Evolutionary conservation across 257 asterid species (phyloP).

Genomic region (Jacaranda copaia): DNA sequence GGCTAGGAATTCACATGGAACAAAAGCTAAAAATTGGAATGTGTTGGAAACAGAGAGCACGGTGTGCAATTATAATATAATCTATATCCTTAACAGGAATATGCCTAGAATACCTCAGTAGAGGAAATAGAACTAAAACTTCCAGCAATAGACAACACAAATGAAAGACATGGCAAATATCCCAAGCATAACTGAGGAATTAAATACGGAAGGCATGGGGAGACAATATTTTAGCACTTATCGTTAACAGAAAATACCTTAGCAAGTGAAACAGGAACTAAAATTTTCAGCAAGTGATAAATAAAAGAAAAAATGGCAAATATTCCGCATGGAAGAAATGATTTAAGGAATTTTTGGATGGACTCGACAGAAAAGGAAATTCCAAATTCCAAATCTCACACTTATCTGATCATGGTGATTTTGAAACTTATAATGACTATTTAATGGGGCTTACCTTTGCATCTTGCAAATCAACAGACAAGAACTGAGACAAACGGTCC

Average conservation of each 20-base stretch:
- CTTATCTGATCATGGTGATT: conserved; percentile 12
- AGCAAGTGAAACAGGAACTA: background rate
- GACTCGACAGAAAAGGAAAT: conserved; percentile 2
- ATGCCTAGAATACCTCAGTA: background rate
- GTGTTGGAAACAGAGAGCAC: background rate
- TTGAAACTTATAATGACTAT: conserved; percentile 25
- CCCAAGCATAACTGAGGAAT: background rate
- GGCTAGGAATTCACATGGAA: background rate
- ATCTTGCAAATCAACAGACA: conserved; percentile 88
- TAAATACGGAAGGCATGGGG: background rate
- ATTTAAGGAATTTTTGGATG: background rate
- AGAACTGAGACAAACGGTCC: conserved; percentile 87
- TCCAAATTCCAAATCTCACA: conserved; percentile 16
- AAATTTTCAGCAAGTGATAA: conserved; percentile 20
- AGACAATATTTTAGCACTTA: conserved; percentile 14
- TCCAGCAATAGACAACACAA: background rate
- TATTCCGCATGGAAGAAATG: background rate
- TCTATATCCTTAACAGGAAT: background rate
- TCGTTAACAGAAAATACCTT: background rate
- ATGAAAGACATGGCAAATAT: background rate
- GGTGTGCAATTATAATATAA: background rate
- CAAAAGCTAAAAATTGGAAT: background rate
- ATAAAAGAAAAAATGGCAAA: background rate
- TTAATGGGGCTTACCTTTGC: conserved; percentile 69
- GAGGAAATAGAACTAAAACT: background rate